A percentile compares a stretch with the other conserved stretches of the same genome.
Conservation (phyloP, 805 yeast genomes). For the Candida sanyiensis region DNA sequence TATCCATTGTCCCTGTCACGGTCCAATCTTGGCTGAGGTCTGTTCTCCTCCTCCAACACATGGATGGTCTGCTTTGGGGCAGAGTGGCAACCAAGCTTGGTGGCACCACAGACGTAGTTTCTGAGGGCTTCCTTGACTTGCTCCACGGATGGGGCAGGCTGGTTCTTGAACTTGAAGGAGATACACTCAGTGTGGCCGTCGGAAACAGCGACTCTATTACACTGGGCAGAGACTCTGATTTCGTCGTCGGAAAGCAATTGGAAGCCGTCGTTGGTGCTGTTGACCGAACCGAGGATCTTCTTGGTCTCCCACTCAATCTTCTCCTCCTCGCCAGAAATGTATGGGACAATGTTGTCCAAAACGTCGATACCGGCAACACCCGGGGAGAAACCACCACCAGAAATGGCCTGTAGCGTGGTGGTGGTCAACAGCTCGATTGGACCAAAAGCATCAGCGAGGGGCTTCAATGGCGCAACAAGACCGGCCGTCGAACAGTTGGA, state of each 20-base stretch:
- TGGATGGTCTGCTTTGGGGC: slow-evolving; percentile 93
- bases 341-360: slow-evolving; percentile 91
- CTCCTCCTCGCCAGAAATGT: slow-evolving; percentile 94
- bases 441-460: slow-evolving; percentile 85
- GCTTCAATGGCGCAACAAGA: slow-evolving; percentile 91
- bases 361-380: slow-evolving; percentile 96
- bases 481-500: slow-evolving; percentile 99
- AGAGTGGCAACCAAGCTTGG: slow-evolving; percentile 72
- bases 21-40: slow-evolving; percentile 98
- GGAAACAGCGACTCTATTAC: slow-evolving; percentile 93
- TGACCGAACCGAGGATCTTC: slow-evolving; percentile 74
- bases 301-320: slow-evolving; percentile 98
- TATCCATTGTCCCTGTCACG: slow-evolving; percentile 91
- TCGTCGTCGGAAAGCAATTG: slow-evolving; percentile 58
- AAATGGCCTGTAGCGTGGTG: slow-evolving; percentile 93
- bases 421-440: slow-evolving; percentile 83
- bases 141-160: slow-evolving; percentile 82
- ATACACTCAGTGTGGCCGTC: slow-evolving; percentile 98
- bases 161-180: slow-evolving; percentile 71
- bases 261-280: slow-evolving; percentile 48
- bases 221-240: slow-evolving; percentile 87
- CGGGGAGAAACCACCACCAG: slow-evolving; percentile 98
- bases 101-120: slow-evolving; percentile 80
- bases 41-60: slow-evolving; percentile 81
- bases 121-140: slow-evolving; percentile 64